A percentile compares a stretch with the other conserved stretches of the same genome.
Conservation (phyloP, 192 early-diverging fungal species). For the Lobosporangium transversale region DNA sequence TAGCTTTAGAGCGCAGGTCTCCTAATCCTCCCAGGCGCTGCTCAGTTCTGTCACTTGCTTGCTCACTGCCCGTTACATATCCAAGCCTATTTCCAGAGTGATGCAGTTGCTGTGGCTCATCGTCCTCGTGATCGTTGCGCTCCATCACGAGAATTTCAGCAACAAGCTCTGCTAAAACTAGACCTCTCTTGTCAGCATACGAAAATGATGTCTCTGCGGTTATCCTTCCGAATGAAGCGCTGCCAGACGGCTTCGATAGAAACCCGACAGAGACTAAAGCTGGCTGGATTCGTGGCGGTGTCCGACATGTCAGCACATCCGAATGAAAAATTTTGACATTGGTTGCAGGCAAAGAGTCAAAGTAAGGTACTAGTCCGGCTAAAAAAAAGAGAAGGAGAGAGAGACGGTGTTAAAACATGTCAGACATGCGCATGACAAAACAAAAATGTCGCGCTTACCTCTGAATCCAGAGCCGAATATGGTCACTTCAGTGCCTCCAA, state of each 20-base stretch:
- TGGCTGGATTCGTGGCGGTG: constrained; percentile 32
- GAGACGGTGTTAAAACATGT: too few relatives aligned
- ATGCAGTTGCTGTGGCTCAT: not conserved
- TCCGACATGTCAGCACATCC: constrained; percentile 45
- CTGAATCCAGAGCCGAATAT: constrained; percentile 49
- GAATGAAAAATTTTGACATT: constrained; percentile 30
- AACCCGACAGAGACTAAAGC: constrained; percentile 27
- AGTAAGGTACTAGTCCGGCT: constrained; percentile 38
- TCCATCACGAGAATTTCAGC: constrained; percentile 45
- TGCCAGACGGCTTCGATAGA: constrained; percentile 15
- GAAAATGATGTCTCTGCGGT: constrained; percentile 21
- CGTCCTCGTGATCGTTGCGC: constrained; percentile 25
- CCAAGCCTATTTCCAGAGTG: not conserved
- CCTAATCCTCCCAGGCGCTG: constrained; percentile 43
- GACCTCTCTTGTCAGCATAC: constrained; percentile 39
- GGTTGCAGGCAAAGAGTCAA: constrained; percentile 40
- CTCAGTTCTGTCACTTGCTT: constrained; percentile 3
- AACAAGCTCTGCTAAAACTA: constrained; percentile 38
- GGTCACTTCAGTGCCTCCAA: constrained; percentile 48
- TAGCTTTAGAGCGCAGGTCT: constrained; percentile 41
- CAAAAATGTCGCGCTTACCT: constrained; percentile 16
- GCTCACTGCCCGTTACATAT: not conserved
- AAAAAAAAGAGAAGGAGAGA: not conserved
- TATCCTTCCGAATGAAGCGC: not conserved
- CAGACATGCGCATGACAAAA: too few relatives aligned